Evolutionary conservation across 345 rosid genomes (phyloP).

Genomic region (Boechera divaricarpa): DNA sequence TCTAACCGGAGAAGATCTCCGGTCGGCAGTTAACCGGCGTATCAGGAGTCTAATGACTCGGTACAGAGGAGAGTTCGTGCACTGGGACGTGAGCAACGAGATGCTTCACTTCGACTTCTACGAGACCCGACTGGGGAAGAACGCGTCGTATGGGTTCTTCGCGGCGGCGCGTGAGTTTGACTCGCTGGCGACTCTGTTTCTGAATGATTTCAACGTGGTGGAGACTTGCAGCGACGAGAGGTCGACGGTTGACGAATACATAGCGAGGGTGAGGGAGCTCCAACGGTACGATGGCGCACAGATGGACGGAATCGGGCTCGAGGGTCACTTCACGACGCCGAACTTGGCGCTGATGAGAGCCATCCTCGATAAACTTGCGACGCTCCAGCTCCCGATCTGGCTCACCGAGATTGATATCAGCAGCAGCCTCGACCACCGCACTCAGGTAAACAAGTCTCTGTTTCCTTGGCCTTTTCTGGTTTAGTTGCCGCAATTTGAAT

Average conservation of each 20-base stretch:
- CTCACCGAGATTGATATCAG: slow-evolving; percentile 87
- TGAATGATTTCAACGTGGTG: slow-evolving; percentile 84
- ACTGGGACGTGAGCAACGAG: slow-evolving; percentile 93
- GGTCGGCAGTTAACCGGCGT: slow-evolving; percentile 59
- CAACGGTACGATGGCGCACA: slow-evolving; percentile 35
- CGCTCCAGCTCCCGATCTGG: slow-evolving; percentile 78
- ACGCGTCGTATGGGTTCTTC: slow-evolving; percentile 67
- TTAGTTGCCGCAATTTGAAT: background rate
- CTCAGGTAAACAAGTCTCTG: slow-evolving; percentile 54
- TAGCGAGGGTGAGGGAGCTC: slow-evolving; percentile 63
- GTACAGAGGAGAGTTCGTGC: slow-evolving; percentile 76
- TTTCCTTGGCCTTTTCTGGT: background rate
- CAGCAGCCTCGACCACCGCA: slow-evolving; percentile 45
- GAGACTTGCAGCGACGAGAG: slow-evolving; percentile 77
- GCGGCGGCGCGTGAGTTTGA: slow-evolving; percentile 63
- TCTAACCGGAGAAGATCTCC: slow-evolving; percentile 52
- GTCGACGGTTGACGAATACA: slow-evolving; percentile 70
- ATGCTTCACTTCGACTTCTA: slow-evolving; percentile 88
- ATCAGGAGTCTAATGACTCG: slow-evolving; percentile 76
- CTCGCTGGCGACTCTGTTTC: slow-evolving; percentile 69
- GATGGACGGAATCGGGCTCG: slow-evolving; percentile 79
- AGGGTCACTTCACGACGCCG: slow-evolving; percentile 74
- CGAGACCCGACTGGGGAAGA: slow-evolving; percentile 65
- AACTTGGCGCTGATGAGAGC: slow-evolving; percentile 78
- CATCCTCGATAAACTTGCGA: slow-evolving; percentile 70